phyloP scores from a whole-genome alignment of 2,329 filamentous ascomycete species.

The Aureobasidium sp. region DNA sequence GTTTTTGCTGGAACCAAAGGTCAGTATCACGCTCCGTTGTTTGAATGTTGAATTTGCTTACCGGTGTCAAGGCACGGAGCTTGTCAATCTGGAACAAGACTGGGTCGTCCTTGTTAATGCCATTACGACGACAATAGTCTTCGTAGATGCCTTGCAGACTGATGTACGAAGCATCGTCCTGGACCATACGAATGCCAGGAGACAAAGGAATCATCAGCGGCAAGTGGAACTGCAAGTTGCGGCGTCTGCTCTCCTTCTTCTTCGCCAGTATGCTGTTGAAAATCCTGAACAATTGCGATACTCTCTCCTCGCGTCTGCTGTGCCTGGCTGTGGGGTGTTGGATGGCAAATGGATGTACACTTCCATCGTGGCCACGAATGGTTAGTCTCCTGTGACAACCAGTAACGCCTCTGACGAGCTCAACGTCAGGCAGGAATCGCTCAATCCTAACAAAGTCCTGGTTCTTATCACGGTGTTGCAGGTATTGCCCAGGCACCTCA shows the following conservation, averaged over 20 bases:
- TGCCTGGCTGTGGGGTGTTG: conserved; percentile 91
- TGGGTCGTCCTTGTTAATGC: conserved; percentile 89
- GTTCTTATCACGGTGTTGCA: conserved; percentile 97
- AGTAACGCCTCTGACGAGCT: conserved; percentile 82
- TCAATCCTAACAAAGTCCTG: conserved; percentile 97
- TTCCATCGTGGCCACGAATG: conserved; percentile 96
- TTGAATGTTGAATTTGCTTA: conserved; percentile 11
- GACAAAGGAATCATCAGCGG: conserved; percentile 93
- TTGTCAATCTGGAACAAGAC: conserved; percentile 95
- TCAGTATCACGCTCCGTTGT: conserved; percentile 1
- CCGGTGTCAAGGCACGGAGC: conserved; percentile 56
- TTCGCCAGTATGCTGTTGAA: conserved; percentile 89
- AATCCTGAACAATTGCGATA: conserved; percentile 92
- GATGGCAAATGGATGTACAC: conserved; percentile 91
- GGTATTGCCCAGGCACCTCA: conserved; percentile 92
- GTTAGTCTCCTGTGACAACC: conserved; percentile 88
- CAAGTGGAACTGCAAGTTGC: conserved; percentile 92
- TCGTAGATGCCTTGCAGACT: conserved; percentile 93
- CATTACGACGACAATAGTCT: conserved; percentile 83
- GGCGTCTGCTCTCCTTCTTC: conserved; percentile 87
- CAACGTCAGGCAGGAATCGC: conserved; percentile 89
- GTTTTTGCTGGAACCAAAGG: conserved; percentile 52
- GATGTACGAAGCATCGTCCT: conserved; percentile 91
- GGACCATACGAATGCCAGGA: conserved; percentile 88
- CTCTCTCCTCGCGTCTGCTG: conserved; percentile 88